These are phyloP conservation scores for Batrachochytrium dendrobatidis DNA, from an alignment of 371 early-diverging fungal genomes.

Conservation along the genomic window DNA sequence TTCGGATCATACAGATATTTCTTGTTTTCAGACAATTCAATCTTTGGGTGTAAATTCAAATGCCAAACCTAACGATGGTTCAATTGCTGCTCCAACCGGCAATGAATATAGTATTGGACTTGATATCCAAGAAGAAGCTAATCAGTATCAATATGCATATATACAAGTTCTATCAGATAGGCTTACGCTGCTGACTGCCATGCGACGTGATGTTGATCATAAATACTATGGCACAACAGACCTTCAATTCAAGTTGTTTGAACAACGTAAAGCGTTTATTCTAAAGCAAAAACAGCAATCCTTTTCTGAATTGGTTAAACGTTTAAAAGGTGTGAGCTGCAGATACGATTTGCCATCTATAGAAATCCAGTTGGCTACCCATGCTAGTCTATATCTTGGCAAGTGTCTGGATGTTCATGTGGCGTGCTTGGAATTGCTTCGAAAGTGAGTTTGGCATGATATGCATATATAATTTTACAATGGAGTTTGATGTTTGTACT, in stretches of 20 bases:
- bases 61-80: no score
- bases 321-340: not conserved
- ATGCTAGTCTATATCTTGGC: not conserved
- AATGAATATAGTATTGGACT: slow-evolving; percentile 40
- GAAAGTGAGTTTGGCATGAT: not conserved
- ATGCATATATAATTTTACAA: no score
- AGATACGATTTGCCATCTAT: no score
- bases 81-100: slow-evolving; percentile 25
- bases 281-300: not conserved
- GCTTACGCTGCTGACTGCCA: not conserved
- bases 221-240: slow-evolving; percentile 1
- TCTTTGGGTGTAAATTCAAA: no score
- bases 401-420: not conserved
- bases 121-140: slow-evolving; percentile 30
- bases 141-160: slow-evolving; percentile 13
- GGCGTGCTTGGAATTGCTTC: not conserved
- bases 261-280: not conserved
- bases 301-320: not conserved
- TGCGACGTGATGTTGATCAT: not conserved
- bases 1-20: no score
- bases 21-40: no score
- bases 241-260: not conserved
- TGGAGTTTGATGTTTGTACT: not conserved
- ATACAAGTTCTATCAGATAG: slow-evolving; percentile 7
- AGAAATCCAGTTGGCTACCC: not conserved